phyloP scores from a whole-genome alignment of 208 protist genomes.

The Crithidia expoeki region DNA sequence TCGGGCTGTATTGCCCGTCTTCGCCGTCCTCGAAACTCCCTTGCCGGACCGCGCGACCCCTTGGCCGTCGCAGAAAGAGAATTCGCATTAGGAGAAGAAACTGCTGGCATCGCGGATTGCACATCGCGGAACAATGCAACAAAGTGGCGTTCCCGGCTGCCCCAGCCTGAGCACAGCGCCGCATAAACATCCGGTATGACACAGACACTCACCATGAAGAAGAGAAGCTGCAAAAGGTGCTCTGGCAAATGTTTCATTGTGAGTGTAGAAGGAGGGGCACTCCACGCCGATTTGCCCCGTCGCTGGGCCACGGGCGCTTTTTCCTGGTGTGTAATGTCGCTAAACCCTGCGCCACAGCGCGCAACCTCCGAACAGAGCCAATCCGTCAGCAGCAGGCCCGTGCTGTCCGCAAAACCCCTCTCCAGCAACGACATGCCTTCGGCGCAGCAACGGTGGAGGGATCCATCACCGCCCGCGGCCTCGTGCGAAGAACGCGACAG shows the following conservation, averaged over 20 bases:
- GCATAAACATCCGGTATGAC: slow-evolving; percentile 16
- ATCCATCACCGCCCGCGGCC: neutral
- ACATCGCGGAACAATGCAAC: slow-evolving; percentile 6
- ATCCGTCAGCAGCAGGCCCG: slow-evolving; percentile 1
- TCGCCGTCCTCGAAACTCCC: neutral
- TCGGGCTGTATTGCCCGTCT: neutral
- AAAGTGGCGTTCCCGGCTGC: slow-evolving; percentile 2
- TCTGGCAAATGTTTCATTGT: slow-evolving; percentile 2
- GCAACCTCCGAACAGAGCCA: slow-evolving; percentile 2
- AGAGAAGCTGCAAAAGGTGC: slow-evolving; percentile 31
- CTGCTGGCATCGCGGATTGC: neutral
- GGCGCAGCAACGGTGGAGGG: neutral
- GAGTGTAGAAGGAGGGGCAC: neutral
- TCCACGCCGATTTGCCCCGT: too few species aligned
- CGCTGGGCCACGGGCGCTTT: too few species aligned
- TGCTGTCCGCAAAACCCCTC: neutral
- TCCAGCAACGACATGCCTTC: neutral
- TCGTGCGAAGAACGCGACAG: neutral
- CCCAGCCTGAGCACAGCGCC: slow-evolving; percentile 10
- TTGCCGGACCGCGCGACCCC: too few species aligned
- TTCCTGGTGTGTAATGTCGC: too few species aligned
- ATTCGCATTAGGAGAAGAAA: neutral
- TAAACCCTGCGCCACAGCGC: neutral
- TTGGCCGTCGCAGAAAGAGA: neutral
- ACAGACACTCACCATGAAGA: slow-evolving; percentile 41